Conservation (phyloP, 805 yeast species). For the Ogataea saltuana region DNA sequence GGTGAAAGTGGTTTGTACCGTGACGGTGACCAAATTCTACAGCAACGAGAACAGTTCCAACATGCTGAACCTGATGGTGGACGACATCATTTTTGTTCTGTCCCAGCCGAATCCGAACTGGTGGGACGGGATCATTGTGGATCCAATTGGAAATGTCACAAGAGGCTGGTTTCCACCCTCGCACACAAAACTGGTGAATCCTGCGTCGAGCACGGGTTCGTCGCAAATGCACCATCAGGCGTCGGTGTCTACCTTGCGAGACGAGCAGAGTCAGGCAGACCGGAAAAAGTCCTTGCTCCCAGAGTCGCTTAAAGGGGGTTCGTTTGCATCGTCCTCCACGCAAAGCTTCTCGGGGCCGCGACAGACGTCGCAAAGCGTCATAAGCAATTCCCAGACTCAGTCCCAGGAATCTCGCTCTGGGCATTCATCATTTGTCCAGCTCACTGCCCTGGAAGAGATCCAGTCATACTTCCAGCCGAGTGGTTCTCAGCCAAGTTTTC, state of each 20-base stretch:
- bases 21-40: slow-evolving; percentile 57
- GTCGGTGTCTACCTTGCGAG: slow-evolving; percentile 19
- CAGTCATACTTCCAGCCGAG: slow-evolving; percentile 28
- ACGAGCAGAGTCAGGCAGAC: slow-evolving; percentile 6
- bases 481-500: slow-evolving; percentile 28
- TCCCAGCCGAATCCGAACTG: slow-evolving; percentile 65
- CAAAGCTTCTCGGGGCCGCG: slow-evolving; percentile 4
- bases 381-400: neutral
- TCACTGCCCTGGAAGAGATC: slow-evolving; percentile 31
- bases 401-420: slow-evolving; percentile 1
- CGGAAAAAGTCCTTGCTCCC: slow-evolving; percentile 3
- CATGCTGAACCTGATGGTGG: slow-evolving; percentile 54
- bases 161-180: slow-evolving; percentile 89
- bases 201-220: slow-evolving; percentile 2
- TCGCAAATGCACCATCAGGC: slow-evolving; percentile 16
- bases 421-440: slow-evolving; percentile 17
- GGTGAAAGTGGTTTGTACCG: slow-evolving; percentile 51
- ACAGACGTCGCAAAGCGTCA: slow-evolving; percentile 8
- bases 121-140: slow-evolving; percentile 78
- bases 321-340: slow-evolving; percentile 15
- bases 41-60: slow-evolving; percentile 49
- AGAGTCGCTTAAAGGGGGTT: slow-evolving; percentile 12
- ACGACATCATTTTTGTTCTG: slow-evolving; percentile 73
- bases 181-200: slow-evolving; percentile 40
- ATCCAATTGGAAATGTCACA: slow-evolving; percentile 41